Conservation (phyloP, 2,329 filamentous ascomycete genomes). For the Tolypocladium sp. region DNA sequence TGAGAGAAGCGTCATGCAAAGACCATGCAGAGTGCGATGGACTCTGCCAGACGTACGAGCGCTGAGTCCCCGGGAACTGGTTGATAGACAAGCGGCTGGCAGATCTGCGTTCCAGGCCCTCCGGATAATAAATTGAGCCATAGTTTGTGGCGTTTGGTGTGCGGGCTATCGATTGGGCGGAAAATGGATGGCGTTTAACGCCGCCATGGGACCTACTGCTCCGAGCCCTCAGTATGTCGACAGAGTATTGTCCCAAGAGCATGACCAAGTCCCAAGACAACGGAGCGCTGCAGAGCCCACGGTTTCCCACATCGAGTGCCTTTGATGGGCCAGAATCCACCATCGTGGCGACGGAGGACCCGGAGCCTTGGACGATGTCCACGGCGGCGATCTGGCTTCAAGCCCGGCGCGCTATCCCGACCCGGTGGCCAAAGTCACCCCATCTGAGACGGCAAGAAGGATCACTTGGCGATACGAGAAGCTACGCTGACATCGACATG, state of each 20-base stretch:
- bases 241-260: neutral
- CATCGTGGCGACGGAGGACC: neutral
- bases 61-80: neutral
- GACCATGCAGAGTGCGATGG: neutral
- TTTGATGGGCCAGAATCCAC: neutral
- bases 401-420: neutral
- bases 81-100: neutral
- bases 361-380: neutral
- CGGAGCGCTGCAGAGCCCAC: neutral
- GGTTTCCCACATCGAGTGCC: neutral
- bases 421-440: neutral
- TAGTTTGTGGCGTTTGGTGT: neutral
- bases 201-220: neutral
- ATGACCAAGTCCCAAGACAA: neutral
- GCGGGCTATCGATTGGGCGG: neutral
- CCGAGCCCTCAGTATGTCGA: neutral
- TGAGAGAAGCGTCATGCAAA: neutral
- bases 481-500: neutral
- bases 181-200: neutral
- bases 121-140: neutral
- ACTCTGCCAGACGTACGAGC: neutral
- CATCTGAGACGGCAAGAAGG: neutral
- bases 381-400: neutral
- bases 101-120: neutral
- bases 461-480: neutral